Evolutionary conservation across 768 basidiomycete genomes (phyloP).

Genomic region (Mycena rebaudengoi): DNA sequence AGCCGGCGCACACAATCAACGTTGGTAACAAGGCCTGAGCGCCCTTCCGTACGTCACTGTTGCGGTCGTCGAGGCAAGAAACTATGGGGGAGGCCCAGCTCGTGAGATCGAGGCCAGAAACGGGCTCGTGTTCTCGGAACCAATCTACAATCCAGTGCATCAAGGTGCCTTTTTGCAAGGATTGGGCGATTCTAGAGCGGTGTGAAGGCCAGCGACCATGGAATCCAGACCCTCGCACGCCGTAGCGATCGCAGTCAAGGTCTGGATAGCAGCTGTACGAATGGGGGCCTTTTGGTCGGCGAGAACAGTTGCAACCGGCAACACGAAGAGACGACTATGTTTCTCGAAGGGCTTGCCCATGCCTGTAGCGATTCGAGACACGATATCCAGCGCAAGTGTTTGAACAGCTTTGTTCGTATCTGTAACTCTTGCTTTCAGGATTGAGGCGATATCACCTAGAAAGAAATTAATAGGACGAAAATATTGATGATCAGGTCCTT

Average conservation of each 20-base stretch:
- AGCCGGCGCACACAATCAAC: constrained; percentile 79
- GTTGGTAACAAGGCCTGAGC: constrained; percentile 84
- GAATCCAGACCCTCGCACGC: constrained; percentile 87
- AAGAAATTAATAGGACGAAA: constrained; percentile 8
- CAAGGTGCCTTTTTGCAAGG: constrained; percentile 86
- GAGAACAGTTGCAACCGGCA: constrained; percentile 83
- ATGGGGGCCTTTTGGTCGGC: constrained; percentile 93
- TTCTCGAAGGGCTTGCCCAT: constrained; percentile 98
- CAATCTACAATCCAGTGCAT: constrained; percentile 84
- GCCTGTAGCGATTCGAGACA: constrained; percentile 87
- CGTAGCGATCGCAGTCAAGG: constrained; percentile 83
- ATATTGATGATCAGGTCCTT: constrained; percentile 23
- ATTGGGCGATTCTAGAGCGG: constrained; percentile 85
- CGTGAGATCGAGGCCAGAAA: constrained; percentile 70
- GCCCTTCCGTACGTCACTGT: constrained; percentile 89
- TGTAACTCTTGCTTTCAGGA: constrained; percentile 86
- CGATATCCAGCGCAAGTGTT: constrained; percentile 86
- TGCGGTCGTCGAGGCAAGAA: constrained; percentile 89
- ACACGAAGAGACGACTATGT: constrained; percentile 77
- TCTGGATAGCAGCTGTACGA: constrained; percentile 78
- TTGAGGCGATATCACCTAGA: constrained; percentile 88
- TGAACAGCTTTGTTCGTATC: constrained; percentile 98
- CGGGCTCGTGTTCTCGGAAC: constrained; percentile 71
- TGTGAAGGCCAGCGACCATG: constrained; percentile 80
- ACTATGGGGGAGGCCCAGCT: constrained; percentile 73